These are phyloP conservation scores for Chloridella minuta DNA, from an alignment of 352 stramenopile species.

Conservation along the genomic window DNA sequence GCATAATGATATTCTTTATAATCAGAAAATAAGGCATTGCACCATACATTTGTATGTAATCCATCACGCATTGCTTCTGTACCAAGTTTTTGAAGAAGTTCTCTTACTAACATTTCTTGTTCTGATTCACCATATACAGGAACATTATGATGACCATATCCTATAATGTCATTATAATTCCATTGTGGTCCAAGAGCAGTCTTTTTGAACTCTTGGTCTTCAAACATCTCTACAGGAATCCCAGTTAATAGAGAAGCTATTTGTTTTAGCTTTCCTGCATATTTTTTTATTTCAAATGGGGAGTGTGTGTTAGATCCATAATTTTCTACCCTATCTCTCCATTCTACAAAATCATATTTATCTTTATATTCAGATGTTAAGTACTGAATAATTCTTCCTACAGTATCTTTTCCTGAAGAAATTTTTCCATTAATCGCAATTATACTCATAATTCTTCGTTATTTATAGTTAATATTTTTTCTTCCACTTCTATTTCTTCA, in stretches of 20 bases:
- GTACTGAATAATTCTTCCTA: constrained; percentile 4
- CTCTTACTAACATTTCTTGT: constrained; percentile 11
- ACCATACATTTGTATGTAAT: not conserved
- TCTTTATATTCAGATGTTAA: constrained; percentile 5
- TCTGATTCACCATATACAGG: not conserved
- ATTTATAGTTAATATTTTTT: no score
- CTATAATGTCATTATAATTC: not conserved
- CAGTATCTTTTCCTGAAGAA: constrained; percentile 11
- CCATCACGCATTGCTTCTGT: not conserved
- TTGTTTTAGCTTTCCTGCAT: constrained; percentile 9
- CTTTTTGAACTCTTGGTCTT: constrained; percentile 10
- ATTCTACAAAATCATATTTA: not conserved
- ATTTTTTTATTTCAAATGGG: not conserved
- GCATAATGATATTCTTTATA: not conserved
- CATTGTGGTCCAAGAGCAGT: not conserved
- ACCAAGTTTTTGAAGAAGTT: not conserved
- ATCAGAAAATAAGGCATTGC: constrained; percentile 6
- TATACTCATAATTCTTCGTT: not conserved
- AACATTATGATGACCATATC: no score
- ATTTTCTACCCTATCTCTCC: not conserved
- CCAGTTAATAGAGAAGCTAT: constrained; percentile 8
- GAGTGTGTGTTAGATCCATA: no score
- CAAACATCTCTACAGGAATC: constrained; percentile 2
- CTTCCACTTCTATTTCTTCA: no score
- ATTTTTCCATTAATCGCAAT: not conserved